Base-by-base conservation (phyloP, 2,329 filamentous ascomycete species). In the Aspergillus versicolor region DNA sequence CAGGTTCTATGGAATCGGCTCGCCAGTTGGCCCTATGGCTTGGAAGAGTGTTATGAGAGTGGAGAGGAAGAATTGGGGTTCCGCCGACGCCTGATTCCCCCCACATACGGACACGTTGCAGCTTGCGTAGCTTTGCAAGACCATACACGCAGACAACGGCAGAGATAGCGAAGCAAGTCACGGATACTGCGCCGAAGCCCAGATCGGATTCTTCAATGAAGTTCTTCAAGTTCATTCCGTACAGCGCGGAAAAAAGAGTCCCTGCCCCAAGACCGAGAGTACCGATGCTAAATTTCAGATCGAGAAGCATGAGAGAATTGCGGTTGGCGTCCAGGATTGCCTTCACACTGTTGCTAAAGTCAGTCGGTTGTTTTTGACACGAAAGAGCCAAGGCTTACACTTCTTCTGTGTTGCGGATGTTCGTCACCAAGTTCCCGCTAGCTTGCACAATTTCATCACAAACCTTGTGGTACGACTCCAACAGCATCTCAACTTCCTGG, bases 201-300 rank as follows among this genome's bases (percentile, higher is more conserved):
- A 91, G 84, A 74, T 91, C 85, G 1, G 90, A 92, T 72, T 97
- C 93, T 78, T 99, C 94, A 67, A 97, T 91, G 75, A 97, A 97
- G 76, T 97, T 97, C 72, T 97, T 95, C 63, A 99, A 80, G 78
- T 99, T 99, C 92, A 97, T 97, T 66, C 94, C 94, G 81, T 97
- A 99, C n/a, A 99, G 86, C n/a, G 92, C 92, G 8, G 94, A 95
- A 67, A 97, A 84, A 71, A 97, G 95, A 49, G 94, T 97, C 54
- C 94, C 94, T 71, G 92, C 91, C 54, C 91, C 93, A 47, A 97
- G 86, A n/a, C 92, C 92, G 4, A 99, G 84, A 1, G 94, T 97
- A 56, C 92, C 91, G 59, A 99, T 92, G 70, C 90, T 94, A 78
- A 97, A 96, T 72, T 96, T 96, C 66, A 99, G 87, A 63, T 97